Evolutionary conservation across 78 protist species (phyloP).

Genomic region (Neovahlkampfia damariscottae): DNA sequence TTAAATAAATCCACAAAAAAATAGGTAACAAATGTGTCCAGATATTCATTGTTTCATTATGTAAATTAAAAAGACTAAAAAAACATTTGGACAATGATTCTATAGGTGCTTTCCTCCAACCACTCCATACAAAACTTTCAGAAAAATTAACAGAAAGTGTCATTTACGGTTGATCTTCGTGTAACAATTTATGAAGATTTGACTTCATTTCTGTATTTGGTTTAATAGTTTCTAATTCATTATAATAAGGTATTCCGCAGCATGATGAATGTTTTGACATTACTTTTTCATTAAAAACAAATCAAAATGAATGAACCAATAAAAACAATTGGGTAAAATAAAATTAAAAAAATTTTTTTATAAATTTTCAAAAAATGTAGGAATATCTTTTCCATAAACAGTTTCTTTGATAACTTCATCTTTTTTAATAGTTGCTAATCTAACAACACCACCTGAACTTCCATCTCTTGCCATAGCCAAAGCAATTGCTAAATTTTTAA

Average conservation of each 20-base stretch:
- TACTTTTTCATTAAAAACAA: background rate
- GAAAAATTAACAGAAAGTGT: too few species aligned
- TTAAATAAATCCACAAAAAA: background rate
- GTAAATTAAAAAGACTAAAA: background rate
- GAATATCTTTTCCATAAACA: slow-evolving; percentile 46
- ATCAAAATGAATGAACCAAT: background rate
- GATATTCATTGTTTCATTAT: slow-evolving; percentile 5
- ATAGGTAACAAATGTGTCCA: slow-evolving; percentile 7
- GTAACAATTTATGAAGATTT: too few species aligned
- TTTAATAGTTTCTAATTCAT: too few species aligned
- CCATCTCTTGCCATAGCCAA: slow-evolving; percentile 94
- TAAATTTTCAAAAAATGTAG: slow-evolving; percentile 24
- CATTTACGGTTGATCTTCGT: too few species aligned
- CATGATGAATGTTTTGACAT: too few species aligned
- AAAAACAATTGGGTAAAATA: background rate
- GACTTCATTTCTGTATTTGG: too few species aligned
- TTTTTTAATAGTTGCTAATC: slow-evolving; percentile 63
- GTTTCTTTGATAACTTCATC: slow-evolving; percentile 51
- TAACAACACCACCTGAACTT: slow-evolving; percentile 93
- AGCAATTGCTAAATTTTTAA: slow-evolving; percentile 60
- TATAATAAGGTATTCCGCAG: too few species aligned
- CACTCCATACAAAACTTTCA: too few species aligned
- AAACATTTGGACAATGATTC: background rate
- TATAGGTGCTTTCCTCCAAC: background rate
- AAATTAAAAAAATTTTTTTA: too few species aligned